Evolutionary conservation across 352 stramenopile genomes (phyloP).

Genomic region (Saprolegnia diclina): DNA sequence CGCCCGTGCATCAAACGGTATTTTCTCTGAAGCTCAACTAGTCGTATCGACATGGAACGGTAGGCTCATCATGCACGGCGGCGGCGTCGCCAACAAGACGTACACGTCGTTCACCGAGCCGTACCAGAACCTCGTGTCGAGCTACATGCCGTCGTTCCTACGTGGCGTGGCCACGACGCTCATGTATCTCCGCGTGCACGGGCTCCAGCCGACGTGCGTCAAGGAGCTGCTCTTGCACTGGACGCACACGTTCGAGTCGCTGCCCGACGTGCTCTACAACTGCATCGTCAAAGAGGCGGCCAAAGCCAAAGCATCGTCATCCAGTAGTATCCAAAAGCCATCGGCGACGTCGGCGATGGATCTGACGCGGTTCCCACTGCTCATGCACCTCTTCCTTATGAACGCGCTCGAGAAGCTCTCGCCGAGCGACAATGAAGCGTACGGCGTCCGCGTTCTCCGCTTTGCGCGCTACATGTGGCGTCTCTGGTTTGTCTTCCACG

Average conservation of each 20-base stretch:
- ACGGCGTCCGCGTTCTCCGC: constrained; percentile 18
- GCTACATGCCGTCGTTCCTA: constrained; percentile 18
- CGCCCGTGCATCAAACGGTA: constrained; percentile 71
- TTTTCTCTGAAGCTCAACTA: neutral
- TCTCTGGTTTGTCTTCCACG: constrained; percentile 26
- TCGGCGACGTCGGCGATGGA: neutral
- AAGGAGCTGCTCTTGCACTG: constrained; percentile 22
- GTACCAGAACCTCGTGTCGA: constrained; percentile 5
- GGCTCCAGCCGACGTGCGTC: neutral
- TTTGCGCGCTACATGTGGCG: constrained; percentile 20
- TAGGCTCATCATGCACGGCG: constrained; percentile 19
- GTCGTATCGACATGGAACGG: neutral
- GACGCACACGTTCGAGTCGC: constrained; percentile 18
- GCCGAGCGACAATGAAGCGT: constrained; percentile 9
- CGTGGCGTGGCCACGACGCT: constrained; percentile 11
- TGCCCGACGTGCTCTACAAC: constrained; percentile 13
- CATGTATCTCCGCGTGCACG: constrained; percentile 13
- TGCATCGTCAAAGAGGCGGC: neutral
- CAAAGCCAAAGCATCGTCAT: neutral
- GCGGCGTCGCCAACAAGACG: neutral
- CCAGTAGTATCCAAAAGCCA: neutral
- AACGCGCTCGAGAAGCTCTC: neutral
- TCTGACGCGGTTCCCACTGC: constrained; percentile 13
- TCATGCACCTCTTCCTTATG: constrained; percentile 20
- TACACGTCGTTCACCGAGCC: constrained; percentile 11